These are phyloP conservation scores for Leucocoprinus leucothites DNA, from an alignment of 768 basidiomycete species.

Conservation along the genomic window DNA sequence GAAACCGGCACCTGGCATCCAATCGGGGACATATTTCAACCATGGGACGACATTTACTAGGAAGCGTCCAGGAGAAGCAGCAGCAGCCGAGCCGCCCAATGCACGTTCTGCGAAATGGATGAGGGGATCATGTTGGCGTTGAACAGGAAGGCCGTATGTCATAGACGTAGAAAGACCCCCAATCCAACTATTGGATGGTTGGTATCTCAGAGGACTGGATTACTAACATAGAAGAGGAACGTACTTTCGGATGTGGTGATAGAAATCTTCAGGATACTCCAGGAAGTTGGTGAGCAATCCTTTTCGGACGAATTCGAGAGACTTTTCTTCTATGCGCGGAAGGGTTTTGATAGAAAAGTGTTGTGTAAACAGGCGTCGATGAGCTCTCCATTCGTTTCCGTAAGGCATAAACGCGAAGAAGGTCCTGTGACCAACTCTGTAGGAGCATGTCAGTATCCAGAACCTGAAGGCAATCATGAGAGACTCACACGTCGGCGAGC, in stretches of 20 bases:
- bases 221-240: background rate
- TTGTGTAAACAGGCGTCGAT: slow-evolving; percentile 14
- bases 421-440: slow-evolving; percentile 7
- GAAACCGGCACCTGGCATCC: slow-evolving; percentile 15
- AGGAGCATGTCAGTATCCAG: background rate
- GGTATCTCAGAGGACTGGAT: background rate
- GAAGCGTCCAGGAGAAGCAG: slow-evolving; percentile 7
- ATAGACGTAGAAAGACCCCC: slow-evolving; percentile 10
- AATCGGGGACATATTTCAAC: slow-evolving; percentile 12
- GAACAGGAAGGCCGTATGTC: slow-evolving; percentile 9
- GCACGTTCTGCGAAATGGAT: slow-evolving; percentile 5
- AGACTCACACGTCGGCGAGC: slow-evolving; percentile 7
- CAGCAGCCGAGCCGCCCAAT: background rate
- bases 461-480: background rate
- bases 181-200: slow-evolving; percentile 2
- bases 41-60: slow-evolving; percentile 11
- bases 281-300: slow-evolving; percentile 7
- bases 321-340: background rate
- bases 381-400: slow-evolving; percentile 11
- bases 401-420: slow-evolving; percentile 12
- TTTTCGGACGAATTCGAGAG: slow-evolving; percentile 2
- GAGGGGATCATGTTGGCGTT: slow-evolving; percentile 2
- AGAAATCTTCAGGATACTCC: slow-evolving; percentile 7
- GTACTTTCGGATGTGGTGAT: slow-evolving; percentile 6
- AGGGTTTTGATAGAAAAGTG: slow-evolving; percentile 9